Percentiles rank a stretch among this genome's conserved stretches.
Conservation (phyloP, 2,329 filamentous ascomycete genomes). For the Cordyceps javanica region DNA sequence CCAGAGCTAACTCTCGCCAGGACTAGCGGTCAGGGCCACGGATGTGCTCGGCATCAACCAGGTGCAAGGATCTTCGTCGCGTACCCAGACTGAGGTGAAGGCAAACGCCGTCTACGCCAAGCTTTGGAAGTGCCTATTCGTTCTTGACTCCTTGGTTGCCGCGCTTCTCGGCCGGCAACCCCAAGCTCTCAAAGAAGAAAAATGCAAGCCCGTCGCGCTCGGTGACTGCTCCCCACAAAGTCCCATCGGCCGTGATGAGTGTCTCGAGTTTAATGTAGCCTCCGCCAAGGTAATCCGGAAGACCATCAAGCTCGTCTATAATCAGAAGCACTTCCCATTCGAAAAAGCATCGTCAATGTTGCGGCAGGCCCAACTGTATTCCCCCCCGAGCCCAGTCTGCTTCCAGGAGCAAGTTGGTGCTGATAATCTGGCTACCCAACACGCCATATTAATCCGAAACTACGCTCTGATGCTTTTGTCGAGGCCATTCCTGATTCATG, state of each 20-base stretch:
- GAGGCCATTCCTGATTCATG: not conserved
- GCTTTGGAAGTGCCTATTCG: constrained; percentile 3
- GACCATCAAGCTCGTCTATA: not conserved
- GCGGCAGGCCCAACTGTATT: not conserved
- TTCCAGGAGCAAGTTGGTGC: not conserved
- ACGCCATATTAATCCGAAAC: not conserved
- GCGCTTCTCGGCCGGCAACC: not conserved
- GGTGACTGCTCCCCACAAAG: not conserved
- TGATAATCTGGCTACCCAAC: not conserved
- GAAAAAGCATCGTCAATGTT: not conserved
- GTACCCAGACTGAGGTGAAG: not conserved
- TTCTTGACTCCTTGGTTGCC: constrained; percentile 2
- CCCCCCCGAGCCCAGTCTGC: not conserved
- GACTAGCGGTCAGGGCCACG: constrained; percentile 57
- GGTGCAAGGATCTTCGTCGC: not conserved
- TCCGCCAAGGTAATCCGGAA: not conserved
- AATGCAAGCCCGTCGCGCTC: not conserved
- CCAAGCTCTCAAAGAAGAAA: not conserved
- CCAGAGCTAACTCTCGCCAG: constrained; percentile 27
- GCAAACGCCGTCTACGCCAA: not conserved
- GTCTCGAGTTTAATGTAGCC: not conserved
- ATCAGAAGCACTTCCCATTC: not conserved
- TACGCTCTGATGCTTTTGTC: not conserved
- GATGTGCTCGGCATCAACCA: constrained; percentile 32
- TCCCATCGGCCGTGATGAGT: not conserved